phyloP scores from a whole-genome alignment of 1,284 basidiomycete species.

The Cutaneotrichosporon curvatum region DNA sequence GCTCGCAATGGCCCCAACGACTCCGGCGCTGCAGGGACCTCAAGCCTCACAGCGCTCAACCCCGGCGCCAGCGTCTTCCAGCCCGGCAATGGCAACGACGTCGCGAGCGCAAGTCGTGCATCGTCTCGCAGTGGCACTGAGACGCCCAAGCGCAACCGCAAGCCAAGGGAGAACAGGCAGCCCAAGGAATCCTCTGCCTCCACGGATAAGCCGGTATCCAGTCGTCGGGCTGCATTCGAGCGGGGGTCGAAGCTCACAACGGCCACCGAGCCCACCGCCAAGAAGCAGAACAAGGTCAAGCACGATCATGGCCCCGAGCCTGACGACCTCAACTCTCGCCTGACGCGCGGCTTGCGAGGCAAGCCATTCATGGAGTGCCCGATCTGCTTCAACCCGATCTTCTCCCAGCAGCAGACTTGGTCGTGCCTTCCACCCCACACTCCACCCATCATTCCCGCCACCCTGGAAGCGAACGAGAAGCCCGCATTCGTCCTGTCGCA shows the following conservation, averaged over 20 bases:
- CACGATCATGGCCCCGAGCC: constrained; percentile 22
- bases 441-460: constrained; percentile 13
- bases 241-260: constrained; percentile 18
- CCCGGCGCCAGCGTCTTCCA: constrained; percentile 6
- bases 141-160: not conserved
- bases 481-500: constrained; percentile 60
- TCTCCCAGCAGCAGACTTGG: constrained; percentile 42
- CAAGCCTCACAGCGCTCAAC: constrained; percentile 6
- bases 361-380: constrained; percentile 44
- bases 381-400: constrained; percentile 45
- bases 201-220: constrained; percentile 7
- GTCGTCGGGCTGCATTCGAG: constrained; percentile 36
- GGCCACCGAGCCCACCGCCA: constrained; percentile 3
- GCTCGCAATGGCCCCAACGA: not conserved
- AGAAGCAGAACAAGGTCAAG: constrained; percentile 16
- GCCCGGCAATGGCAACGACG: constrained; percentile 5
- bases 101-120: not conserved
- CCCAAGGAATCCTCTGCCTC: constrained; percentile 1
- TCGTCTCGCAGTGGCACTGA: too few species aligned
- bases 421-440: constrained; percentile 37
- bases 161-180: constrained; percentile 2
- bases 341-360: constrained; percentile 36
- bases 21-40: not conserved
- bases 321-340: constrained; percentile 40
- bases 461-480: constrained; percentile 18